phyloP scores from a whole-genome alignment of 1,284 basidiomycete species.

The Ceratobasidium theobromae region DNA sequence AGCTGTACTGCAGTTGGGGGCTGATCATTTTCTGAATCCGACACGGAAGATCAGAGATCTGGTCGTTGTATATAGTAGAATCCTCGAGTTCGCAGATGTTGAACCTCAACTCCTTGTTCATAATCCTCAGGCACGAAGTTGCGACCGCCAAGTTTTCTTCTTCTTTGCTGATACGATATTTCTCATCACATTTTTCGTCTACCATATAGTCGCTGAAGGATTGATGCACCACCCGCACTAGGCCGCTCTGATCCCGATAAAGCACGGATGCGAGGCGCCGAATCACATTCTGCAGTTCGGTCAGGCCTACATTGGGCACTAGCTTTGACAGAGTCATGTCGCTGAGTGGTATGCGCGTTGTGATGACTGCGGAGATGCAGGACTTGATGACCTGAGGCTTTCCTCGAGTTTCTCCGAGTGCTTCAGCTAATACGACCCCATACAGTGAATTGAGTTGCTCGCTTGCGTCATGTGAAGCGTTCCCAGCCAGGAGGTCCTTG shows the following conservation, averaged over 20 bases:
- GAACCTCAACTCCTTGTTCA: neutral
- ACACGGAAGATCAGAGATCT: neutral
- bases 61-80: neutral
- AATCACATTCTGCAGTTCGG: neutral
- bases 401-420: neutral
- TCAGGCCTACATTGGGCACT: neutral
- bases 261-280: conserved; percentile 22
- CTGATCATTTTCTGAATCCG: neutral
- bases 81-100: conserved; percentile 12
- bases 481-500: neutral
- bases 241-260: neutral
- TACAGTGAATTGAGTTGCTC: conserved; percentile 4
- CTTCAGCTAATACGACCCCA: conserved; percentile 11
- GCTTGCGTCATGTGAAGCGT: neutral
- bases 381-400: neutral
- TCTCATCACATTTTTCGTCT: neutral
- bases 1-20: conserved; percentile 5
- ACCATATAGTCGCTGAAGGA: conserved; percentile 31
- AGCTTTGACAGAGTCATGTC: neutral
- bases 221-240: conserved; percentile 13
- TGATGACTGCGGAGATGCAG: neutral
- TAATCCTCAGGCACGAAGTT: neutral
- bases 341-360: neutral
- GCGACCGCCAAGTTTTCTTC: conserved; percentile 1
- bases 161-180: neutral